These are phyloP conservation scores for Chrysoporthe puriensis DNA, from an alignment of 2,329 filamentous ascomycete genomes.

Conservation along the genomic window DNA sequence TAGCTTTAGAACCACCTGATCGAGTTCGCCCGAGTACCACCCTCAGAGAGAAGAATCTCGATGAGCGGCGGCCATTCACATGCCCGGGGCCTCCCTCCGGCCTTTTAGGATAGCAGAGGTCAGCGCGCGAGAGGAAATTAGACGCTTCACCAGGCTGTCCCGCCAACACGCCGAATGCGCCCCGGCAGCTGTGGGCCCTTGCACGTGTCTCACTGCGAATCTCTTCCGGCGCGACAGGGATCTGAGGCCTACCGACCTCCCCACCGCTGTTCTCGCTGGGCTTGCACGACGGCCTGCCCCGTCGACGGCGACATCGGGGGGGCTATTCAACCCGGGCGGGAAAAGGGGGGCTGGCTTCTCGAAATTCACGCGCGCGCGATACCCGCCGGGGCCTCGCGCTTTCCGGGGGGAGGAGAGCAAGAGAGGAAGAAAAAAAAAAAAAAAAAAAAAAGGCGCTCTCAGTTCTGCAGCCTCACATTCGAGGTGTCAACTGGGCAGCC, in stretches of 20 bases:
- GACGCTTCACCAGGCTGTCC: neutral
- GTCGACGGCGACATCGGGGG: conserved; percentile 23
- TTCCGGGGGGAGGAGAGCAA: neutral
- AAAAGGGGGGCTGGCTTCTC: neutral
- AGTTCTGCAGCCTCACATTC: neutral
- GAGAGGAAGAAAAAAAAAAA: no score
- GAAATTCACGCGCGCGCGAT: neutral
- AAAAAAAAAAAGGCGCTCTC: neutral
- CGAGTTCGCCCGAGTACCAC: neutral
- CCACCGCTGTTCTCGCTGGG: conserved; percentile 17
- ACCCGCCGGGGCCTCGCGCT: neutral
- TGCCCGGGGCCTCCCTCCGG: no score
- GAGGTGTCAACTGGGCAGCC: neutral
- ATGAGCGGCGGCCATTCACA: neutral
- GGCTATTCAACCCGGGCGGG: neutral
- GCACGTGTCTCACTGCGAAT: neutral
- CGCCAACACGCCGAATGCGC: conserved; percentile 7
- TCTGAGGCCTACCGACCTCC: conserved; percentile 13
- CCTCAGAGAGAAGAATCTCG: neutral
- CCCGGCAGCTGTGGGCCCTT: conserved; percentile 3
- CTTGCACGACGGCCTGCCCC: neutral
- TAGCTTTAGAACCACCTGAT: neutral
- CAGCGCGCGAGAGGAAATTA: neutral
- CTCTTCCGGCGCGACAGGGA: conserved; percentile 15
- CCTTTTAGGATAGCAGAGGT: neutral